Conservation (phyloP, 805 yeast species). For the Teunomyces stri region DNA sequence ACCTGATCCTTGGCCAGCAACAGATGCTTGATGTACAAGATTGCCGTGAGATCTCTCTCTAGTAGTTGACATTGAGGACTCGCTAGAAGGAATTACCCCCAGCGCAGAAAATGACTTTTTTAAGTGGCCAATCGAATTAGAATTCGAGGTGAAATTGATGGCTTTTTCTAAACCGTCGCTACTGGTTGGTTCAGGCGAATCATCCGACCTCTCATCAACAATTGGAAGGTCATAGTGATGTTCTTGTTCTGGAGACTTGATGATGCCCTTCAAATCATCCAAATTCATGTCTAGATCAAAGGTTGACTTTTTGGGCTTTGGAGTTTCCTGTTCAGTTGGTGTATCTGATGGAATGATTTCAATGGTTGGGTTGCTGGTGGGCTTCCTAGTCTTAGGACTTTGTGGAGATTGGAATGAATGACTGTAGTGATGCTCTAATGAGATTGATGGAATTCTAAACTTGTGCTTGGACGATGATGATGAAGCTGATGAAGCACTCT, state of each 20-base stretch:
- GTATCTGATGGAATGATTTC: slow-evolving; percentile 5
- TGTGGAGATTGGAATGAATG: slow-evolving; percentile 8
- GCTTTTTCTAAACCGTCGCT: neutral
- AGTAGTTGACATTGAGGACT: neutral
- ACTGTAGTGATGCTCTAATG: slow-evolving; percentile 26
- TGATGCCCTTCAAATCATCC: slow-evolving; percentile 51
- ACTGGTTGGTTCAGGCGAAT: neutral
- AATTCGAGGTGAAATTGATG: neutral
- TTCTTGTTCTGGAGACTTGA: slow-evolving; percentile 24
- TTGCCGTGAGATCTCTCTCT: neutral
- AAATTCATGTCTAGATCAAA: slow-evolving; percentile 47
- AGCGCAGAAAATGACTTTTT: slow-evolving; percentile 8
- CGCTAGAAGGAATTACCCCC: neutral
- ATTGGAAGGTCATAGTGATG: neutral
- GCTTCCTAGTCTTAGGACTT: slow-evolving; percentile 7
- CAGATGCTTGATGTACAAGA: neutral
- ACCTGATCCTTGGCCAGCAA: slow-evolving; percentile 9
- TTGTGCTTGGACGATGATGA: slow-evolving; percentile 29
- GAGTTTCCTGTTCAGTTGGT: slow-evolving; percentile 6
- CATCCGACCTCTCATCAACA: neutral
- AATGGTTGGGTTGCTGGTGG: slow-evolving; percentile 13
- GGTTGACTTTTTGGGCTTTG: slow-evolving; percentile 3
- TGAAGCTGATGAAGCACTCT: slow-evolving; percentile 16
- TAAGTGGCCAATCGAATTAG: neutral
- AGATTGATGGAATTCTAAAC: slow-evolving; percentile 35